A percentile compares a stretch with the other conserved stretches of the same genome.
phyloP scores from a whole-genome alignment of 2,329 filamentous ascomycete genomes.

The Ophiostoma ulmi region DNA sequence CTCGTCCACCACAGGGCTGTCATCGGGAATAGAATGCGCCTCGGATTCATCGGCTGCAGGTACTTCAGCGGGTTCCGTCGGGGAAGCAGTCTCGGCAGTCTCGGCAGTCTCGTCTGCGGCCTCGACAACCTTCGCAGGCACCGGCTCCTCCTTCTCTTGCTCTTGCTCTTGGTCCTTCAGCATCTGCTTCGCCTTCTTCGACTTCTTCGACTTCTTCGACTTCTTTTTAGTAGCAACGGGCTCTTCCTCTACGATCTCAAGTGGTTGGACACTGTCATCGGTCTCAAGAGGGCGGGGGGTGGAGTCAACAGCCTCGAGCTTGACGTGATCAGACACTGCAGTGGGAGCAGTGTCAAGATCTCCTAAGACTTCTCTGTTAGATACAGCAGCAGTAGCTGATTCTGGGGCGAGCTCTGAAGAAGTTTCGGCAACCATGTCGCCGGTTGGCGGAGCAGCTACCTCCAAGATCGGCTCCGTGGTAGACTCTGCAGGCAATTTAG shows the following conservation, averaged over 20 bases:
- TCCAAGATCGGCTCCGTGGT: not conserved
- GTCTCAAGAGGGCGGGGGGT: constrained; percentile 10
- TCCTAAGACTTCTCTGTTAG: not conserved
- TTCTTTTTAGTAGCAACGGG: constrained; percentile 17
- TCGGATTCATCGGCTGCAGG: not conserved
- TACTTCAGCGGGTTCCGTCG: not conserved
- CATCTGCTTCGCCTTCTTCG: constrained; percentile 15
- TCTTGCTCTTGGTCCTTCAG: not conserved
- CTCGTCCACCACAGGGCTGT: not conserved
- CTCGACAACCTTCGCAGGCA: not conserved
- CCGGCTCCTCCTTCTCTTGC: not conserved
- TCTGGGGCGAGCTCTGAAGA: not conserved
- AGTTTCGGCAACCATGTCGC: not conserved
- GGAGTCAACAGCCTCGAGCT: constrained; percentile 12
- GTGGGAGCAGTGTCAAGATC: not conserved
- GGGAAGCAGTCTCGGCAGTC: not conserved
- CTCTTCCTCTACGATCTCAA: constrained; percentile 13
- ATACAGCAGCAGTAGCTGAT: not conserved
- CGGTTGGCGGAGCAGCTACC: not conserved
- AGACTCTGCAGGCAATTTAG: not conserved
- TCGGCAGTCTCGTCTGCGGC: not conserved
- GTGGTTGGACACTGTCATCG: constrained; percentile 16
- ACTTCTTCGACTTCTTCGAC: constrained; percentile 16
- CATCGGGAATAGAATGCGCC: not conserved
- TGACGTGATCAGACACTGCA: not conserved